Percentiles rank a stretch among this genome's conserved stretches.
Evolutionary conservation across 768 basidiomycete genomes (phyloP).

Genomic region (Gloeophyllum trabeum): DNA sequence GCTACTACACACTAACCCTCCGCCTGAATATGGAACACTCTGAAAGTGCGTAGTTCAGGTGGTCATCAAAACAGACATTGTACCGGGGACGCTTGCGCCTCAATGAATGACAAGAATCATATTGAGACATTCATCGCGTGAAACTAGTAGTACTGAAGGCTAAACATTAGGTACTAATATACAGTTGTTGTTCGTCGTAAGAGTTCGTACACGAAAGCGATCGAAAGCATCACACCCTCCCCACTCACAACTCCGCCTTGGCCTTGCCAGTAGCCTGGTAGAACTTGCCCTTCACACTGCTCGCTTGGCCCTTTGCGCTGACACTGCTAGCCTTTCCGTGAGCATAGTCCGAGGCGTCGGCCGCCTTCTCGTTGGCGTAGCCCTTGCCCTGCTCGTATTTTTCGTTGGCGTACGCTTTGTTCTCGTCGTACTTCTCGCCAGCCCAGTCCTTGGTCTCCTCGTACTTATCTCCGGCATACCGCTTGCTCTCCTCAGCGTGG

Average conservation of each 20-base stretch:
- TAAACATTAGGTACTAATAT: no score
- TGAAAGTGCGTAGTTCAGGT: no score
- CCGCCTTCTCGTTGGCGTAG: constrained; percentile 14
- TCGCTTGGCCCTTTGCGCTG: constrained; percentile 11
- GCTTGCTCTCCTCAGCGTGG: constrained; percentile 10
- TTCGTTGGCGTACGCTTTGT: constrained; percentile 5
- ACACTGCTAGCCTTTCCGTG: constrained; percentile 8
- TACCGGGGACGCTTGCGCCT: no score
- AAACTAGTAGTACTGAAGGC: no score
- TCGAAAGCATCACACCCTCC: no score
- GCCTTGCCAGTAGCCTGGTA: constrained; percentile 18
- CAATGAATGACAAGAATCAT: no score
- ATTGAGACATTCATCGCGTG: no score
- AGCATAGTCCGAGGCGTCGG: constrained; percentile 12
- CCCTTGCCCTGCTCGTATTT: constrained; percentile 17
- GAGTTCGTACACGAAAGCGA: no score
- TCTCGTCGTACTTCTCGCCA: neutral
- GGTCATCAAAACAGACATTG: no score
- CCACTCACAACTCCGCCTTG: constrained; percentile 29
- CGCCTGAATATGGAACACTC: no score
- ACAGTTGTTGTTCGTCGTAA: no score
- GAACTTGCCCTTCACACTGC: constrained; percentile 25
- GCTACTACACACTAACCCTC: no score
- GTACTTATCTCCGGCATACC: constrained; percentile 10
- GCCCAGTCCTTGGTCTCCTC: constrained; percentile 12